phyloP scores from a whole-genome alignment of 768 basidiomycete genomes.

The Boletus edulis region DNA sequence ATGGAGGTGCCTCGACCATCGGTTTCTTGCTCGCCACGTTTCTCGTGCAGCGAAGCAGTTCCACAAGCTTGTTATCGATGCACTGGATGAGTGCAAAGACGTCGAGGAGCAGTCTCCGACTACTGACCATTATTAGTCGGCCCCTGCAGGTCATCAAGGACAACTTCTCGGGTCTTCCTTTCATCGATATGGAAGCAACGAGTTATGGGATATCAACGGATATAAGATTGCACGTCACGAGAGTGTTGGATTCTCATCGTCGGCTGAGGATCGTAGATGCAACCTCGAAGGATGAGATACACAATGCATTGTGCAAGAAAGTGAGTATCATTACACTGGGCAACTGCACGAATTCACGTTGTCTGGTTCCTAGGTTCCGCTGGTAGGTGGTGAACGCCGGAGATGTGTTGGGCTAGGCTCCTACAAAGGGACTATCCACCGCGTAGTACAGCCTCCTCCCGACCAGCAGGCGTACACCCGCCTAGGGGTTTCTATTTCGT shows the following conservation, averaged over 20 bases:
- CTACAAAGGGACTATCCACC: constrained; percentile 59
- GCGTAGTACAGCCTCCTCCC: constrained; percentile 55
- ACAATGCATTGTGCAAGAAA: no score
- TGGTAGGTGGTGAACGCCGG: constrained; percentile 54
- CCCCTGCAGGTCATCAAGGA: constrained; percentile 8
- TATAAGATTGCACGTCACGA: constrained; percentile 3
- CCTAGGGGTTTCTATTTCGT: constrained; percentile 57
- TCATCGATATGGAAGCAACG: constrained; percentile 6
- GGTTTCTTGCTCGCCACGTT: not conserved
- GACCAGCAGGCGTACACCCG: constrained; percentile 51
- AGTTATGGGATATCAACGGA: not conserved
- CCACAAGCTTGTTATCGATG: constrained; percentile 10
- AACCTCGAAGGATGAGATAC: no score
- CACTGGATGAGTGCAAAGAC: constrained; percentile 16
- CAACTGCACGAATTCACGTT: no score
- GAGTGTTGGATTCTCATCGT: not conserved
- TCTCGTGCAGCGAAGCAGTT: not conserved
- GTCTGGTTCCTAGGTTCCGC: constrained; percentile 6
- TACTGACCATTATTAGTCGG: constrained; percentile 13
- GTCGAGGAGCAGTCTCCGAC: not conserved
- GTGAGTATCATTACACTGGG: no score
- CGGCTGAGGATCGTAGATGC: no score
- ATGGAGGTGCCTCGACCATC: not conserved
- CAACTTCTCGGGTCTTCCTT: not conserved
- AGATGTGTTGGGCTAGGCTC: no score